These are phyloP conservation scores for Barnettozyma californica DNA, from an alignment of 805 yeast species.

Conservation along the genomic window DNA sequence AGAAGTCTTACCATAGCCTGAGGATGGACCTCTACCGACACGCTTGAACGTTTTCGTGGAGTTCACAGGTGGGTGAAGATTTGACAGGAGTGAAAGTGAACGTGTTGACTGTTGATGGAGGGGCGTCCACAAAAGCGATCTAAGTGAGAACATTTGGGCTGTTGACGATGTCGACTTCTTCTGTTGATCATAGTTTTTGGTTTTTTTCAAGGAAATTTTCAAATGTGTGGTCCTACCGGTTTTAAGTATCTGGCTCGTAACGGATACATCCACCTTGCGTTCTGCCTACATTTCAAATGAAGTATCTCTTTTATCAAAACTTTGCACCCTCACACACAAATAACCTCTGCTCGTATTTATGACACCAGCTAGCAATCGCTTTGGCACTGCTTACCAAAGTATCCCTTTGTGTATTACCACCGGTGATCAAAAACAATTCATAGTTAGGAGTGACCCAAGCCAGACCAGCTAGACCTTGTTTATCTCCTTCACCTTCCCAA, in stretches of 20 bases:
- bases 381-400: constrained; percentile 57
- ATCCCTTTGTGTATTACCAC: constrained; percentile 51
- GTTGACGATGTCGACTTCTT: neutral
- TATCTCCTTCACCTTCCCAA: constrained; percentile 30
- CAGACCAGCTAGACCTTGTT: constrained; percentile 32
- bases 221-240: neutral
- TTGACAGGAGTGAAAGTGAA: constrained; percentile 44
- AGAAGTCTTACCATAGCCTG: constrained; percentile 89
- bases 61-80: constrained; percentile 53
- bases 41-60: constrained; percentile 61
- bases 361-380: constrained; percentile 70
- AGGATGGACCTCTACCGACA: constrained; percentile 94
- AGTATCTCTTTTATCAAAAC: constrained; percentile 30
- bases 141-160: neutral
- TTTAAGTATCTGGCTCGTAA: neutral
- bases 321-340: constrained; percentile 73
- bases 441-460: constrained; percentile 55
- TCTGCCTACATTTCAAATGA: neutral
- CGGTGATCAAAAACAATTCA: constrained; percentile 58
- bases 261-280: neutral
- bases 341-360: constrained; percentile 59
- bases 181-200: neutral
- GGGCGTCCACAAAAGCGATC: constrained; percentile 1
- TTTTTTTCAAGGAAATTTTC: neutral
- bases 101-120: constrained; percentile 23